These are phyloP conservation scores for Zalerion maritima DNA, from an alignment of 495 filamentous ascomycete genomes.

Conservation along the genomic window DNA sequence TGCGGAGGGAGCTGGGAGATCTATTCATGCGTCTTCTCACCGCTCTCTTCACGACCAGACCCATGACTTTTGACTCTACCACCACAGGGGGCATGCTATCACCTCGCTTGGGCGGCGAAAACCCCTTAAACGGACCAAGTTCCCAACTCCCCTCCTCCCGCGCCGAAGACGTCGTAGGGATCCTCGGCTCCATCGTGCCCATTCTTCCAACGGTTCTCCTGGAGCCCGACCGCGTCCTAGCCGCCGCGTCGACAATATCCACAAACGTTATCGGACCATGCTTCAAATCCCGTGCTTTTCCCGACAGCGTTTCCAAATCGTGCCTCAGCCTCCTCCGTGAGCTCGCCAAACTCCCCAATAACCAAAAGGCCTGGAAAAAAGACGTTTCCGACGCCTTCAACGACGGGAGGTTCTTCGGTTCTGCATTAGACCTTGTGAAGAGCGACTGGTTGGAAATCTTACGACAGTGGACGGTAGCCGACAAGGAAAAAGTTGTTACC, in stretches of 20 bases:
- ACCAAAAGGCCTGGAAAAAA: constrained; percentile 84
- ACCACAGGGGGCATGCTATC: constrained; percentile 11
- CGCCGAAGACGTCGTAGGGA: constrained; percentile 67
- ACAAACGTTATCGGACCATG: constrained; percentile 69
- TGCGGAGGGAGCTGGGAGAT: constrained; percentile 86
- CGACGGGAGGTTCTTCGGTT: constrained; percentile 67
- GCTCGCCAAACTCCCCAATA: constrained; percentile 58
- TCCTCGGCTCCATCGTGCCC: constrained; percentile 64
- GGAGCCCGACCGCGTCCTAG: constrained; percentile 69
- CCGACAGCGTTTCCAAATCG: constrained; percentile 62
- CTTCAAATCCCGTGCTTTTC: constrained; percentile 74
- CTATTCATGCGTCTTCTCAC: constrained; percentile 75
- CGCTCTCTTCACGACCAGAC: constrained; percentile 80
- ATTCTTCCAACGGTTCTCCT: constrained; percentile 74
- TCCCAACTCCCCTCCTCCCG: constrained; percentile 19
- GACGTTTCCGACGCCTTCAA: constrained; percentile 87
- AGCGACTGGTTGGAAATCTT: constrained; percentile 69
- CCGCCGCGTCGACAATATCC: constrained; percentile 65
- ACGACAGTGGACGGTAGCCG: constrained; percentile 63
- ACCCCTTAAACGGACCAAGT: constrained; percentile 11
- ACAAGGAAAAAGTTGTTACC: constrained; percentile 77
- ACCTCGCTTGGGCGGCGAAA: constrained; percentile 14
- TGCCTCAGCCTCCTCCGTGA: constrained; percentile 62
- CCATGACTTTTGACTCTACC: constrained; percentile 43
- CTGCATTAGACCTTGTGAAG: constrained; percentile 48